Base-by-base conservation (phyloP, 108 stramenopile species). In the Fistulifera solaris region DNA sequence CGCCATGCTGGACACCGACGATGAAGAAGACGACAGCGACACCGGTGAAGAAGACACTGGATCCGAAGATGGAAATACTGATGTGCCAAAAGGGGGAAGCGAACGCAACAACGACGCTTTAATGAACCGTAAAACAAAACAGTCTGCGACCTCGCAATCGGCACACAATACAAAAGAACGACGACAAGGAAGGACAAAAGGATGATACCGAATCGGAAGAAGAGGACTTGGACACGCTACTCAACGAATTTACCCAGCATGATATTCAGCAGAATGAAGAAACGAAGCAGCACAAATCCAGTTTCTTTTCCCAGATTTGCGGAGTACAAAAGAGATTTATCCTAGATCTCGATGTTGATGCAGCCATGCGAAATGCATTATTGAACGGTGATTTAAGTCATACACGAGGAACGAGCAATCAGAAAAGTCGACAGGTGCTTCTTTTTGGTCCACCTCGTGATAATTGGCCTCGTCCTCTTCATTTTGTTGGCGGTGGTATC, bases 401-500 rank as follows among this genome's bases (percentile, higher is more conserved):
- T 15, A 25, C 54, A 48, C 27, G 54, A 51, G 39, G n/a, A n/a
- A n/a, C n/a, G n/a, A n/a, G 38, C 23, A 54, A 51, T 23, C 63
- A 57, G 11, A 40, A 50, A 1, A 51, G 58, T 8, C 46, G 72
- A 45, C 59, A 73, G 25, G 48, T 48, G 8, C 72, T 62, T 51
- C 62, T 87, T 3, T 91, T 91, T 78, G 85, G 85, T 22, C 69
- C 61, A 31, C 70, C 80, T 4, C 56, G 65, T 24, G 62, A 71
- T 2, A 60, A 60, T 13, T 83, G 81, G 77, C 47, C 55, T 15
- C 67, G 73, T 53, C 83, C 89, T 28, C 83, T 83, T 8, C 73
- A 67, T 48, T 87, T 66, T 50, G 70, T 90, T 12, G 89, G 85
- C 39, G 85, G 85, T 16, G 85, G 85, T 1, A 68, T 90, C 7